Conservation (phyloP, 176 grass and related monocot genomes). For the Avena eriantha region DNA sequence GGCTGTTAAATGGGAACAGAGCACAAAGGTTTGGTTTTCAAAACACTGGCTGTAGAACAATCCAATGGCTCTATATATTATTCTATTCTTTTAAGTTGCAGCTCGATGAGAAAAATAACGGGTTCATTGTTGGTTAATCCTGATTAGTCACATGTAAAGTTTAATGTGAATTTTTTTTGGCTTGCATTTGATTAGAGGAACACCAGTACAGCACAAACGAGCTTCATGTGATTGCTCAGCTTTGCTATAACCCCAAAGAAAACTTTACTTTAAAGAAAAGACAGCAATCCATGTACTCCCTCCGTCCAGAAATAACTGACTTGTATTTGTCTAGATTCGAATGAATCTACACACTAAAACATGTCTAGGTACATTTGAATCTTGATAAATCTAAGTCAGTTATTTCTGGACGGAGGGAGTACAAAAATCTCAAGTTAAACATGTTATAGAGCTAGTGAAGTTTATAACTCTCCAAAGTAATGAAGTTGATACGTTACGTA, state of each 20-base stretch:
- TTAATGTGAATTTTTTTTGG: conserved; percentile 5
- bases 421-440: conserved; percentile 10
- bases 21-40: neutral
- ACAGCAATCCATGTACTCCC: neutral
- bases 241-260: conserved; percentile 4
- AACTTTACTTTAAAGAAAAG: neutral
- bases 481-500: neutral
- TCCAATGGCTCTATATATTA: neutral
- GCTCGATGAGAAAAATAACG: neutral
- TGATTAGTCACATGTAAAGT: conserved; percentile 15
- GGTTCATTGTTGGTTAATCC: neutral
- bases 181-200: conserved; percentile 31
- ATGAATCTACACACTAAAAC: too few relatives aligned
- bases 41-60: neutral
- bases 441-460: neutral
- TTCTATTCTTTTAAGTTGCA: neutral
- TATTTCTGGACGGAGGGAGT: too few relatives aligned
- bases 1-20: neutral
- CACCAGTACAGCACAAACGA: conserved; percentile 7
- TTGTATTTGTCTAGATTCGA: too few relatives aligned
- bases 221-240: conserved; percentile 29
- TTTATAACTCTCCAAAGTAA: neutral
- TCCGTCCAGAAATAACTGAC: too few relatives aligned
- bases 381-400: too few relatives aligned
- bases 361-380: too few relatives aligned